phyloP scores from a whole-genome alignment of 1,139 yeast species.

The Meyerozyma athensensis region DNA sequence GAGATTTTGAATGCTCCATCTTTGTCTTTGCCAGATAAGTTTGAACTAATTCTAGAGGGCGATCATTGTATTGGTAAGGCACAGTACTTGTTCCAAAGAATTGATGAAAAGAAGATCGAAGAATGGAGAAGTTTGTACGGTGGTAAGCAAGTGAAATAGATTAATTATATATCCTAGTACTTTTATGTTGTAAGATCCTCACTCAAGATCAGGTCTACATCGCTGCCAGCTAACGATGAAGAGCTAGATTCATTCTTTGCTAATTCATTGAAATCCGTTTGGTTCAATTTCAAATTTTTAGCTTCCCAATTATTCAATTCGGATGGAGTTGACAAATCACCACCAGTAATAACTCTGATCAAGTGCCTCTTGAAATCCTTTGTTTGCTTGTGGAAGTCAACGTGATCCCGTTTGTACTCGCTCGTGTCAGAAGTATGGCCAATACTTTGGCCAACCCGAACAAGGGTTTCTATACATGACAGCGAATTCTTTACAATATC shows the following conservation, averaged over 20 bases:
- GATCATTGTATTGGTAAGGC: conserved; percentile 93
- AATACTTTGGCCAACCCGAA: conserved; percentile 86
- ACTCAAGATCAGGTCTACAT: background rate
- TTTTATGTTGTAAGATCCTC: background rate
- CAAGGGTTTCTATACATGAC: conserved; percentile 72
- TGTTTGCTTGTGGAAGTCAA: conserved; percentile 44
- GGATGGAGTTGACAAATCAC: conserved; percentile 30
- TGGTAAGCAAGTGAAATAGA: conserved; percentile 46
- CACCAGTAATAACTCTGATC: conserved; percentile 61
- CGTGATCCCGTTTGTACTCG: conserved; percentile 47
- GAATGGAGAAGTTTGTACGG: conserved; percentile 88
- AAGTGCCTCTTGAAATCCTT: conserved; percentile 48
- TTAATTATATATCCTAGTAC: background rate
- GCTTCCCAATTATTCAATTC: conserved; percentile 39
- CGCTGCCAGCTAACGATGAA: background rate
- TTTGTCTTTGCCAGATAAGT: conserved; percentile 70
- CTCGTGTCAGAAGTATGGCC: conserved; percentile 61
- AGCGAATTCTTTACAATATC: conserved; percentile 69
- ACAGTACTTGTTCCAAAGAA: conserved; percentile 84
- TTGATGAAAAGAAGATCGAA: conserved; percentile 82
- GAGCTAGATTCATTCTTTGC: background rate
- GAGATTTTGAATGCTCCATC: conserved; percentile 81
- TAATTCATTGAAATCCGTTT: background rate
- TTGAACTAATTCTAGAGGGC: conserved; percentile 60
- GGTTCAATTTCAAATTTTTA: background rate